Evolutionary conservation across 495 filamentous ascomycete species (phyloP).

Genomic region (Aspergillus nanangensis): DNA sequence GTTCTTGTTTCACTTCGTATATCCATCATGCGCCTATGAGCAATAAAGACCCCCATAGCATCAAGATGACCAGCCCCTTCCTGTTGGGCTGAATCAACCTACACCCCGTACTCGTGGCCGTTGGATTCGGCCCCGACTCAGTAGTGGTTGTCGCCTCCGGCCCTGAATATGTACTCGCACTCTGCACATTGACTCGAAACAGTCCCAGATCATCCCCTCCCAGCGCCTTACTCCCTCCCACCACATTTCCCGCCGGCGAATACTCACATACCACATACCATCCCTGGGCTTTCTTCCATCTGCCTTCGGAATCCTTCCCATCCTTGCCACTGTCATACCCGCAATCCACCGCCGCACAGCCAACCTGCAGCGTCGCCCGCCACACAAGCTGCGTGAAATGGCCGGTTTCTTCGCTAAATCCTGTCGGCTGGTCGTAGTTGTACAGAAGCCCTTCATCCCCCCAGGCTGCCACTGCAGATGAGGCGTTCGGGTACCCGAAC

Average conservation of each 20-base stretch:
- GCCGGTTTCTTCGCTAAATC: conserved; percentile 63
- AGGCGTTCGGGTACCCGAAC: conserved; percentile 57
- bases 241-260: conserved; percentile 66
- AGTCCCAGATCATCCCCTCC: conserved; percentile 42
- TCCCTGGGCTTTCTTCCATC: conserved; percentile 36
- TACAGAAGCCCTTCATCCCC: conserved; percentile 58
- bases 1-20: too few species aligned
- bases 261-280: conserved; percentile 86
- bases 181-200: conserved; percentile 37
- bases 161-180: conserved; percentile 14
- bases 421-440: conserved; percentile 48
- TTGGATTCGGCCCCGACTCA: not conserved
- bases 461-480: conserved; percentile 61
- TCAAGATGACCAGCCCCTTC: not conserved
- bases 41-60: too few species aligned
- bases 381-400: conserved; percentile 87
- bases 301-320: conserved; percentile 8
- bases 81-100: not conserved
- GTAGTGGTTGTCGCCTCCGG: conserved; percentile 12
- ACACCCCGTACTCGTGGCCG: not conserved
- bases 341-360: conserved; percentile 63
- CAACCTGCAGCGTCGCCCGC: conserved; percentile 63
- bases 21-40: too few species aligned
- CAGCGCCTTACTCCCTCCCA: conserved; percentile 34
- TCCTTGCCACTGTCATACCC: conserved; percentile 19